Evolutionary conservation across 2,329 filamentous ascomycete genomes (phyloP).

Genomic region (Pseudogymnoascus sp.): DNA sequence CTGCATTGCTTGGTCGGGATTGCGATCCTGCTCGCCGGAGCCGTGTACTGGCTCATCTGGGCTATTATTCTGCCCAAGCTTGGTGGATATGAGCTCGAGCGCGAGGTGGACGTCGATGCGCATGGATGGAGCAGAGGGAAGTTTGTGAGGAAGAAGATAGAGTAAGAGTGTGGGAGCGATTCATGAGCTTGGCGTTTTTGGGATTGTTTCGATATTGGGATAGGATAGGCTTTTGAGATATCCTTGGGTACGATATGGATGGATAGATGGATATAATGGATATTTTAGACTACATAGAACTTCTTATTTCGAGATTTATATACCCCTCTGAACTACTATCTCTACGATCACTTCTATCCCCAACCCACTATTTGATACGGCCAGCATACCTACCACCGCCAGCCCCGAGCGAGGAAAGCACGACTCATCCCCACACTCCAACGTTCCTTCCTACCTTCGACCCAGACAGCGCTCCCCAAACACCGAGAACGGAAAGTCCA

Average conservation of each 20-base stretch:
- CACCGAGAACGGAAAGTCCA: not conserved
- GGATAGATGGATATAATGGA: not conserved
- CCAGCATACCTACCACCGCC: no score
- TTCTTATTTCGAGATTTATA: not conserved
- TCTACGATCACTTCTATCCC: not conserved
- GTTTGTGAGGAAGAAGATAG: conserved; percentile 31
- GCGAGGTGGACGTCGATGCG: conserved; percentile 45
- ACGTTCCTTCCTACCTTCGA: not conserved
- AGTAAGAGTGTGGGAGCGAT: not conserved
- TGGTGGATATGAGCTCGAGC: conserved; percentile 47
- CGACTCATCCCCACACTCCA: not conserved
- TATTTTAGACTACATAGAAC: not conserved
- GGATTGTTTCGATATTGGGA: not conserved
- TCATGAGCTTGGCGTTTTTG: not conserved
- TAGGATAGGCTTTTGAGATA: not conserved
- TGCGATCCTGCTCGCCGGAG: conserved; percentile 44
- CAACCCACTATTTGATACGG: not conserved
- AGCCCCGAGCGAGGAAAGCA: not conserved
- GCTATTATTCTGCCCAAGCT: conserved; percentile 42
- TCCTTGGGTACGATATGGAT: not conserved
- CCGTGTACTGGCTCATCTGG: conserved; percentile 50
- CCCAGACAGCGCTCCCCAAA: not conserved
- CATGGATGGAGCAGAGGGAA: conserved; percentile 56
- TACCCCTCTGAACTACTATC: not conserved
- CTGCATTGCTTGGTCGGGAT: conserved; percentile 51